Conservation (phyloP, 2,329 filamentous ascomycete species). For the Cordyceps cateniannulata region DNA sequence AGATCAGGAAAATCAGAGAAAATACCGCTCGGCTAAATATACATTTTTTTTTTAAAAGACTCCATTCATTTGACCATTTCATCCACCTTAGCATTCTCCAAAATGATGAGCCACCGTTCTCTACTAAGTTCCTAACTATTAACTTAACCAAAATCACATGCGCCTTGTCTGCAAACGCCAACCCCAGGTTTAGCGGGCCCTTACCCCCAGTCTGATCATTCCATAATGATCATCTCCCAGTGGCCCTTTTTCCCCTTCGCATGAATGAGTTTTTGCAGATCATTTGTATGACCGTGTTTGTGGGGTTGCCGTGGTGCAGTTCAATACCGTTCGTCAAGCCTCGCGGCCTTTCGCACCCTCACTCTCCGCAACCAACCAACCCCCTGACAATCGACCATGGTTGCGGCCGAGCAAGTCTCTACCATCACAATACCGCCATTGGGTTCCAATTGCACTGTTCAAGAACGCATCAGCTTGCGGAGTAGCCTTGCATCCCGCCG, state of each 20-base stretch:
- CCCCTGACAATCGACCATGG: not conserved
- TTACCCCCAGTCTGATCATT: not conserved
- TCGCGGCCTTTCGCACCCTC: not conserved
- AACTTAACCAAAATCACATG: slow-evolving; percentile 1
- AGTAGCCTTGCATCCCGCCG: not conserved
- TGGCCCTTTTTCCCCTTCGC: not conserved
- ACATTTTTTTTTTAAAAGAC: too few species aligned
- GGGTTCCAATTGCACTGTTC: not conserved
- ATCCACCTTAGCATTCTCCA: too few species aligned
- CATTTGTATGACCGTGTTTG: not conserved
- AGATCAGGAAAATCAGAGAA: too few species aligned
- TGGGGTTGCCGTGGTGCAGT: not conserved
- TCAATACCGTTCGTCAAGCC: not conserved
- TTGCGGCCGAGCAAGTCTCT: not conserved
- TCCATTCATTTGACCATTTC: too few species aligned
- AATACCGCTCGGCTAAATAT: too few species aligned
- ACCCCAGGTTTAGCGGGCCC: slow-evolving; percentile 8
- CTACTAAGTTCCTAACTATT: too few species aligned
- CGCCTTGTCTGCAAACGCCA: slow-evolving; percentile 2
- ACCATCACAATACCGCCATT: not conserved
- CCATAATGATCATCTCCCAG: not conserved
- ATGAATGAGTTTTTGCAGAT: not conserved
- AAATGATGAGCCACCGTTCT: too few species aligned
- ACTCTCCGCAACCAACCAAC: not conserved
- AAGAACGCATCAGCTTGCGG: not conserved